Evolutionary conservation across 768 basidiomycete genomes (phyloP), one percentile per base, ranked within the genome.

Genomic region (Suillus clintonianus): DNA sequence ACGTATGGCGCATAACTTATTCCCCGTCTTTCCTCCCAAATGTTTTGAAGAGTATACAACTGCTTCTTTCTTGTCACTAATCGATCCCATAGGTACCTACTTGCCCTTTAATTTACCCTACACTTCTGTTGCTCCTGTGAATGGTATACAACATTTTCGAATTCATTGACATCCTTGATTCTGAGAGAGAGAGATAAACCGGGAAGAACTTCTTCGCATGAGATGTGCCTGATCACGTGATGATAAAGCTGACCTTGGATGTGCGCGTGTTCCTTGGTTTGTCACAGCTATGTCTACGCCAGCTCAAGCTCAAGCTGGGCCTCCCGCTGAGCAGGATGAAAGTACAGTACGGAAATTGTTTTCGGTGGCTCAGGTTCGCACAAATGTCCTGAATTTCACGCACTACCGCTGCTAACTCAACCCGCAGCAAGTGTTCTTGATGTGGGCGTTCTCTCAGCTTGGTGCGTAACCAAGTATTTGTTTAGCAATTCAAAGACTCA

Each of bases 391-490:
- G 34, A 37, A 32, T 13, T 11, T 17, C 13, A 3, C 37, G 42
- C 15, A 47, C 34, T 27, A 51, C 51, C 56, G 58, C 41, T 42
- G 62, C 61, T 62, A 56, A 36, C 57, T 42, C 58, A 39, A 45
- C 22, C 36, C 65, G 19, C 59, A 92, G 91, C 90, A 91, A 91
- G 74, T 86, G 24, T 76, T 92, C 48, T 65, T 92, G 59, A 77
- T 89, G 64, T 92, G 84, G 80, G 82, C 81, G n/a, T 69, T 90
- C 50, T 83, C 86, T 47, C 89, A 91, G 73, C 70, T 91, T 50
- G 85, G 90, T 89, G 64, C 48, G 85, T 71, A 17, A 34, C 51
- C 50, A 36, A 34, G 59, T 41, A 19, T 39, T 47, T 22, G 51
- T 32, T 19, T 47, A 56, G 41, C 7, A 13, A 27, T 51, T 15